phyloP scores from a whole-genome alignment of 495 filamentous ascomycete genomes.

The Filosporella fistucella region DNA sequence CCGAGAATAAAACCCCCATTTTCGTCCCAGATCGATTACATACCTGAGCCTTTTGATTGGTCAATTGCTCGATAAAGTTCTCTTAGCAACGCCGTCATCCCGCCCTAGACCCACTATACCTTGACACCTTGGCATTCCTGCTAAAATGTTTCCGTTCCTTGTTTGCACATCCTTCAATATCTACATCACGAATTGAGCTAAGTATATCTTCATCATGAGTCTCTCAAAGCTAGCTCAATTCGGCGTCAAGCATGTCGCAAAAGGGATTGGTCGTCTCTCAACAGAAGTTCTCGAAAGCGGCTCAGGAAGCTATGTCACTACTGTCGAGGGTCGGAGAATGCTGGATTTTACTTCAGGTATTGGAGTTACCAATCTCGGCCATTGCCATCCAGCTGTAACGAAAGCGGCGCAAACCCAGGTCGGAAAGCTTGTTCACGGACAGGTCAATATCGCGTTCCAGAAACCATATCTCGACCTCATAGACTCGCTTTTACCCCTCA shows the following conservation, averaged over 20 bases:
- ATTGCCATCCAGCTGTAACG: constrained; percentile 35
- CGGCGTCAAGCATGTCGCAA: constrained; percentile 14
- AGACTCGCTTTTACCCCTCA: constrained; percentile 31
- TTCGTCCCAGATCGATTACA: too few relatives aligned
- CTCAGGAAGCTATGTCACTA: constrained; percentile 15
- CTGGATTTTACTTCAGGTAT: constrained; percentile 57
- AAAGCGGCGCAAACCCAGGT: constrained; percentile 33
- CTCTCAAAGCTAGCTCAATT: constrained; percentile 11
- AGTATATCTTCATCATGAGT: constrained; percentile 14
- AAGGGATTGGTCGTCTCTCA: constrained; percentile 10
- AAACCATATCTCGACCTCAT: constrained; percentile 40
- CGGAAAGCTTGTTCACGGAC: constrained; percentile 34
- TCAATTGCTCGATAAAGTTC: too few relatives aligned
- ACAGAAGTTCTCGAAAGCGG: constrained; percentile 11
- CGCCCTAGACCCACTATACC: too few relatives aligned
- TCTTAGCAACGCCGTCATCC: too few relatives aligned
- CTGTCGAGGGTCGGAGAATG: constrained; percentile 44
- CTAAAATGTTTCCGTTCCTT: too few relatives aligned
- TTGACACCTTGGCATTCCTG: too few relatives aligned
- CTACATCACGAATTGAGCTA: too few relatives aligned
- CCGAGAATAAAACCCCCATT: too few relatives aligned
- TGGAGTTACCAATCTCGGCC: constrained; percentile 45
- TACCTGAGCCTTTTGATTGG: too few relatives aligned
- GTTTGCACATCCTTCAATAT: too few relatives aligned
- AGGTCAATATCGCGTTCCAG: constrained; percentile 33